Base-by-base conservation (phyloP, 2,329 filamentous ascomycete genomes). In the Pezicula neosporulosa region DNA sequence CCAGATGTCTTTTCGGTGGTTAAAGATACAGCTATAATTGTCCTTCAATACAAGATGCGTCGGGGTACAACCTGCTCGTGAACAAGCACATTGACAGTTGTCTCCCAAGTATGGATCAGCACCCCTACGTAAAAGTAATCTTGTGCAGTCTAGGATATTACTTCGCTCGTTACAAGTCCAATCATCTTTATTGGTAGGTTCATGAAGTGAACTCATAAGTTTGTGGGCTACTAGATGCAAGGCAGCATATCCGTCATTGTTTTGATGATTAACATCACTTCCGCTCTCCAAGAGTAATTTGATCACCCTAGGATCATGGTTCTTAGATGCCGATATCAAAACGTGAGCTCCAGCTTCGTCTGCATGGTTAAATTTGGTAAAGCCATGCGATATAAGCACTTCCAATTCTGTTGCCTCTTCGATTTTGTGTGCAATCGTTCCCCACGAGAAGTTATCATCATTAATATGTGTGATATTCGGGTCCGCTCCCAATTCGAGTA, bases 91-190 rank as follows among this genome's bases (percentile, higher is more conserved):
- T 47, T 13, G 3, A 36, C 49, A 51, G 19, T 27, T 5, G 33
- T 51, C 49, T 19, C 49, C 33, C 6, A 41, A 13, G 27, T 5
- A 35, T 16, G 49, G 35, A 24, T 51, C 28, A n/a, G 49, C 49
- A 5, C 35, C 28, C 7, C 24, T 7, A 21, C 21, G 27, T 12
- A 51, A 15, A 39, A 51, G 49, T 16, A 49, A 1, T 18, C 35
- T 16, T 39, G 38, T 18, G 30, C 42, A 47, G n/a, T 43, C 39
- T 10, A 43, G 7, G 6, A n/a, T 18, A 10, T 16, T 12, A 18
- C 15, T 9, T 16, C 28, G 15, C 13, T 27, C 16, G 16, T 38
- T 18, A 24, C 21, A 21, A 28, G 21, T 4, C 19, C 18, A 15
- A 18, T 30, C 9, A n/a, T 35, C 35, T 37, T 37, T 4, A 13